Evolutionary conservation across 257 asterid species (phyloP).

Genomic region (Apocynum venetum): DNA sequence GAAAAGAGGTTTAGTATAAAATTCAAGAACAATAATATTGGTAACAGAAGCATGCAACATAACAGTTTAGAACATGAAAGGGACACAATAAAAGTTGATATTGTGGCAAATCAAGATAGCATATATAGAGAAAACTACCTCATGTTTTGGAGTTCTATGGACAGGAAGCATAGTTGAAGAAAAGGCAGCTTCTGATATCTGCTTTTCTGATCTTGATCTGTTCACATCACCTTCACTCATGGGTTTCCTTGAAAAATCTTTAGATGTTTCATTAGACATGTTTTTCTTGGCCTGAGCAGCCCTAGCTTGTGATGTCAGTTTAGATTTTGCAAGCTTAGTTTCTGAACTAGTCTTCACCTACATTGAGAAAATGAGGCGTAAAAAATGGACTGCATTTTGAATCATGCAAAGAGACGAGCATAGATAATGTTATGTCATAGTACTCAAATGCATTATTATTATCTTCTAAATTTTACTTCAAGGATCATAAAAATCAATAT

Average conservation of each 20-base stretch:
- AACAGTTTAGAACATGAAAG: neutral
- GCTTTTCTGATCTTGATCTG: constrained; percentile 34
- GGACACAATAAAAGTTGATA: neutral
- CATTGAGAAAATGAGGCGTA: constrained; percentile 4
- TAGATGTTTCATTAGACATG: constrained; percentile 27
- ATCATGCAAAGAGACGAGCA: neutral
- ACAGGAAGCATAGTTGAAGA: constrained; percentile 23
- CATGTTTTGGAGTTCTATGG: constrained; percentile 25
- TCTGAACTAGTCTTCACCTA: constrained; percentile 40
- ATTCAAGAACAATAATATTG: constrained; percentile 2
- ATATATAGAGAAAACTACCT: constrained; percentile 35
- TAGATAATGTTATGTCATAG: neutral
- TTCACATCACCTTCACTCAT: constrained; percentile 22
- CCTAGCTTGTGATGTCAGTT: constrained; percentile 25
- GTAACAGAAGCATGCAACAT: neutral
- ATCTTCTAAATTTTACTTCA: neutral
- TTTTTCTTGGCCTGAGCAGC: constrained; percentile 27
- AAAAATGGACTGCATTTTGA: neutral
- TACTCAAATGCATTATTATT: neutral
- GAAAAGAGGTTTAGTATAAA: neutral
- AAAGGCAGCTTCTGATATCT: constrained; percentile 20
- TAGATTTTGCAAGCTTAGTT: constrained; percentile 25
- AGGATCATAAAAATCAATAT: constrained; percentile 2
- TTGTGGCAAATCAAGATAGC: neutral
- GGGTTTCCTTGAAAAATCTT: constrained; percentile 27